Base-by-base conservation (phyloP, 768 basidiomycete genomes). In the Boletus subcaerulescens region DNA sequence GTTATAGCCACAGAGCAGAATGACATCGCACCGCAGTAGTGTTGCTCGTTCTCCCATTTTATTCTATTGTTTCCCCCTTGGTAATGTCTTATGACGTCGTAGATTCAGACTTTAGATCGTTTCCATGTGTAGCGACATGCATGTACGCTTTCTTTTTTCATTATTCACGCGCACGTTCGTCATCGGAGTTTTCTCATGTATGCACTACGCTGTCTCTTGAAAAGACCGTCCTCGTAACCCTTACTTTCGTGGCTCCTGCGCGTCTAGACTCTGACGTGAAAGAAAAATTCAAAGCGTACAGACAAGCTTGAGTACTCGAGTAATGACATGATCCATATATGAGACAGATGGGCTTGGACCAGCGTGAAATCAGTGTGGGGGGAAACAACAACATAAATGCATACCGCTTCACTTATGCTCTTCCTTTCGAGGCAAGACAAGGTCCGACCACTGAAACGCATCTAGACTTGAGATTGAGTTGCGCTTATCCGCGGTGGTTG, bases 361-460 rank as follows among this genome's bases (percentile, higher is more conserved):
- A 24, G 24, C 24, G 24, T 24, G 24, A 24, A 24, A 24, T 24
- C 24, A 24, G 24, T 24, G 5, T 24, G 24, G 41, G 5, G 26
- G 15, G 44, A 51, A 42, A 43, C 9, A 15, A 47, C n/a, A 43
- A 14, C 22, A 32, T 31, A n/a, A 12, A 38, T 7, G 40, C 26
- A 57, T 39, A 47, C 17, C 36, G 3, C 26, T 47, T 65, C 49
- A 61, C 33, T 15, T 52, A 32, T 68, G 44, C 41, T 68, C 66
- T 50, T 69, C 66, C 56, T 70, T 67, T 41, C 67, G 61, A 12
- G 67, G 67, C 4, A 70, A 60, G 44, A 70, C 69, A 4, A 68
- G 60, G 49, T 70, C 69, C 9, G 68, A 66, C 69, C 69, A 70
- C 45, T 71, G 69, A 47, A 71, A 70, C 20, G 65, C 65, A 26